phyloP scores from a whole-genome alignment of 2,329 filamentous ascomycete genomes.

The Mycosphaerelloides madeirae region DNA sequence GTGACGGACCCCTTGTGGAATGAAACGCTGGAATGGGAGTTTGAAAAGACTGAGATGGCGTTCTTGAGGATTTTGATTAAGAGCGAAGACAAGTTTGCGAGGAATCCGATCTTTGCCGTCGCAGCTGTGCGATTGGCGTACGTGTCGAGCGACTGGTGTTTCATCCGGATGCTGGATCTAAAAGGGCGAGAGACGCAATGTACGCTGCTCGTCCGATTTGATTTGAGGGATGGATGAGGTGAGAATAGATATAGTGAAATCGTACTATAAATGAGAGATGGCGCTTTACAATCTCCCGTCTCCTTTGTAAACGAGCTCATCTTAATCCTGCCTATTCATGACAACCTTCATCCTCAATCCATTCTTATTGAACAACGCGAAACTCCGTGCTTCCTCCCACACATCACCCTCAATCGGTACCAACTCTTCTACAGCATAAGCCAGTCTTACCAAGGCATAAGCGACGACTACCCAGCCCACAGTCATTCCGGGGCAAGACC shows the following conservation, averaged over 20 bases:
- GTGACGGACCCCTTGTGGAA: conserved; percentile 62
- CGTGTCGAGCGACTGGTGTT: conserved; percentile 55
- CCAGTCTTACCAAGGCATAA: background rate
- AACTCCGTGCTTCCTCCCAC: background rate
- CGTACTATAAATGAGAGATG: too few species aligned
- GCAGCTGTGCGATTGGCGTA: conserved; percentile 58
- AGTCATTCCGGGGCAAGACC: background rate
- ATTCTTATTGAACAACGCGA: background rate
- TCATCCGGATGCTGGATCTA: conserved; percentile 61
- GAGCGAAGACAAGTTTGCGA: conserved; percentile 59
- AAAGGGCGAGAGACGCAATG: conserved; percentile 61
- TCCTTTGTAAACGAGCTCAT: too few species aligned
- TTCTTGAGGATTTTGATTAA: conserved; percentile 64
- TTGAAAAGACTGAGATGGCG: conserved; percentile 60
- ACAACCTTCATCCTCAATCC: background rate
- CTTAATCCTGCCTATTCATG: too few species aligned
- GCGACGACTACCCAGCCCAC: background rate
- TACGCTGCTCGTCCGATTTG: conserved; percentile 58
- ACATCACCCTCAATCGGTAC: background rate
- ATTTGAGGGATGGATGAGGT: conserved; percentile 43
- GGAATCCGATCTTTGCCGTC: conserved; percentile 59
- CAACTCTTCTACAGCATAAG: background rate
- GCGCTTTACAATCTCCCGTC: too few species aligned
- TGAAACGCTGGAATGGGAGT: conserved; percentile 63
- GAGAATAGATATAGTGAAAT: background rate